Evolutionary conservation across 805 yeast genomes (phyloP).

Genomic region (Ogataea paradorogensis): DNA sequence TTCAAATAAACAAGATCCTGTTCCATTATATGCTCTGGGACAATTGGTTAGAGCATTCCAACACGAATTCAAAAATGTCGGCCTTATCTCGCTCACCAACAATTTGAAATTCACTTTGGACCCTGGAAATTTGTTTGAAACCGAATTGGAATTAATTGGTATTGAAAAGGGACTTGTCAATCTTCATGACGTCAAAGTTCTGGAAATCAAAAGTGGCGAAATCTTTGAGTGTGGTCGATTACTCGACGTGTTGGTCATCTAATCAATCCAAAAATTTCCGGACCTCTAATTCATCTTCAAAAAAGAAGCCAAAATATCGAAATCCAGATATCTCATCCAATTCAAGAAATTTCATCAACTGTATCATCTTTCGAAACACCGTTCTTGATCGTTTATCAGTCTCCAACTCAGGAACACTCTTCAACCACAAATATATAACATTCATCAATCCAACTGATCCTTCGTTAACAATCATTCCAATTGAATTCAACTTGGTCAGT

Average conservation of each 20-base stretch:
- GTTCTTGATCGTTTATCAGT: constrained; percentile 15
- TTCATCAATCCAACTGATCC: constrained; percentile 23
- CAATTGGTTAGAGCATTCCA: constrained; percentile 29
- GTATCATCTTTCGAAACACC: constrained; percentile 20
- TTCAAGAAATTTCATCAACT: constrained; percentile 23
- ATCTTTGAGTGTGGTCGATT: constrained; percentile 67
- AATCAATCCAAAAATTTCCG: constrained; percentile 12
- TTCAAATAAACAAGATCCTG: constrained; percentile 22
- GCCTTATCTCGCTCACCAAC: constrained; percentile 61
- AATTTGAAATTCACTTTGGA: constrained; percentile 62
- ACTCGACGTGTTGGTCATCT: constrained; percentile 61
- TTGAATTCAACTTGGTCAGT: constrained; percentile 16
- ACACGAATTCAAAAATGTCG: constrained; percentile 44
- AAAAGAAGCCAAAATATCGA: constrained; percentile 29
- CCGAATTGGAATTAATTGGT: constrained; percentile 59
- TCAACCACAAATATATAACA: constrained; percentile 29
- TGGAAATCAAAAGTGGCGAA: constrained; percentile 64
- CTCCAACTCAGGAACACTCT: constrained; percentile 19
- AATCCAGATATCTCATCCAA: constrained; percentile 23
- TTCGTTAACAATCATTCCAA: constrained; percentile 22
- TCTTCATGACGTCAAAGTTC: constrained; percentile 60
- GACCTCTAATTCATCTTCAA: constrained; percentile 27
- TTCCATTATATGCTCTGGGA: constrained; percentile 30
- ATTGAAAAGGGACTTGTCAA: constrained; percentile 62
- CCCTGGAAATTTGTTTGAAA: constrained; percentile 60